These are phyloP conservation scores for Saccharomyces uvarum DNA, from an alignment of 1,139 yeast genomes.

Conservation along the genomic window DNA sequence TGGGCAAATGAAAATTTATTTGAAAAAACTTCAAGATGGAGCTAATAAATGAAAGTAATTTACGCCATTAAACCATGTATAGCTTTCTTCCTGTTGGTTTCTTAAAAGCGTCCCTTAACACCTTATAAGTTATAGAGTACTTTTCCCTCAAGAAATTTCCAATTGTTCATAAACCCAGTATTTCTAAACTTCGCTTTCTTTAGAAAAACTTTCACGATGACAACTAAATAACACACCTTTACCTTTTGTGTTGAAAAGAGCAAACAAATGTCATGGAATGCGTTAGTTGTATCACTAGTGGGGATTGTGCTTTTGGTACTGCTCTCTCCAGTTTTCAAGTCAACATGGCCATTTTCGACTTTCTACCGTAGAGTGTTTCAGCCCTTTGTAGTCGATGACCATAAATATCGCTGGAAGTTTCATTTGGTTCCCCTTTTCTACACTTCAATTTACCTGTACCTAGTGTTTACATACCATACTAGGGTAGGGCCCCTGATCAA, in stretches of 20 bases:
- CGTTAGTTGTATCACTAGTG: not conserved
- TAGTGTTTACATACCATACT: conserved; percentile 15
- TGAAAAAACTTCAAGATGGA: too few species aligned
- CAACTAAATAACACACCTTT: not conserved
- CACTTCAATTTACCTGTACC: conserved; percentile 17
- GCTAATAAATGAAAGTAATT: too few species aligned
- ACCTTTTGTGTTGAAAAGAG: not conserved
- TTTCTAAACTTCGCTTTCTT: not conserved
- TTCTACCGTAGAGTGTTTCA: conserved; percentile 22
- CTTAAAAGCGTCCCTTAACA: too few species aligned
- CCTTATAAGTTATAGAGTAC: not conserved
- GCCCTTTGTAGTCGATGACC: conserved; percentile 23
- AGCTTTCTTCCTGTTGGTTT: not conserved
- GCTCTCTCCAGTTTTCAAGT: conserved; percentile 23
- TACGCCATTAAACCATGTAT: not conserved
- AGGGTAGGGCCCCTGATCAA: conserved; percentile 14
- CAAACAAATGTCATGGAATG: not conserved
- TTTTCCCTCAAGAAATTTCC: not conserved
- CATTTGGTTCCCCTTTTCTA: conserved; percentile 26
- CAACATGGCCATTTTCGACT: conserved; percentile 16
- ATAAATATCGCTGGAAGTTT: conserved; percentile 24
- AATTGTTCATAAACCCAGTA: not conserved
- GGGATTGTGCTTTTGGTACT: conserved; percentile 5
- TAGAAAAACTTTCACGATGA: not conserved
- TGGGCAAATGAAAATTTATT: too few species aligned